phyloP scores from a whole-genome alignment of 768 basidiomycete species.

The Glaciozyma martinii region DNA sequence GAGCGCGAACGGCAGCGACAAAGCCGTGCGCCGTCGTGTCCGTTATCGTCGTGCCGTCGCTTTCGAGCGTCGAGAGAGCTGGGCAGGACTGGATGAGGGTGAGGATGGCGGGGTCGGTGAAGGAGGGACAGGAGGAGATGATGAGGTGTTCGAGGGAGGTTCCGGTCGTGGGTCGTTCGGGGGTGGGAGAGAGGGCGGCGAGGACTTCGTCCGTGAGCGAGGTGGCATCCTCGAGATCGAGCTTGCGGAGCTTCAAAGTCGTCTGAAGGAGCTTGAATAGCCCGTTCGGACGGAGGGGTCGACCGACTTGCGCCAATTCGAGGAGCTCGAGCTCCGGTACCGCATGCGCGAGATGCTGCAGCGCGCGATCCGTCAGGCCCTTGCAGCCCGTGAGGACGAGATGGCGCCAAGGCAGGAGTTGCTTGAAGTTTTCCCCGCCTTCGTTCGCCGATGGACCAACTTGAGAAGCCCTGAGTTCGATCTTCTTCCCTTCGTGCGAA shows the following conservation, averaged over 20 bases:
- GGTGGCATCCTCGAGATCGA: neutral
- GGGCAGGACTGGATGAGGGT: neutral
- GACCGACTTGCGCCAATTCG: slow-evolving; percentile 67
- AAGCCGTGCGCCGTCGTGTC: neutral
- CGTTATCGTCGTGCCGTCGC: neutral
- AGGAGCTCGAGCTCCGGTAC: slow-evolving; percentile 66
- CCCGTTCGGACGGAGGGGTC: slow-evolving; percentile 56
- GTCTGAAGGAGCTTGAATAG: neutral
- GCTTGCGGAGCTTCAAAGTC: neutral
- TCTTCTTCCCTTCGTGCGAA: too few species aligned
- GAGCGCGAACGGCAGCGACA: neutral
- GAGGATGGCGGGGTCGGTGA: neutral
- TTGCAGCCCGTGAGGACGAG: slow-evolving; percentile 62
- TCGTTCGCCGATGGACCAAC: neutral
- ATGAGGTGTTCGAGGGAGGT: neutral
- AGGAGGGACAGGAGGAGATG: neutral
- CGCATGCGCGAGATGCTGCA: slow-evolving; percentile 59
- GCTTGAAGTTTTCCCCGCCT: slow-evolving; percentile 34
- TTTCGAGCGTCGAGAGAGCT: neutral
- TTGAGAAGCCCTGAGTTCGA: slow-evolving; percentile 35
- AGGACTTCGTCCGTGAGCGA: neutral
- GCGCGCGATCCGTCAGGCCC: slow-evolving; percentile 64
- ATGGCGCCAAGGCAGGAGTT: slow-evolving; percentile 55
- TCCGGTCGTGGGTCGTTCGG: too few species aligned
- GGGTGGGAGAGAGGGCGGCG: neutral